Percentiles rank a stretch among this genome's conserved stretches.
Evolutionary conservation across 2,329 filamentous ascomycete genomes (phyloP).

Genomic region (Phialocephala subalpina): DNA sequence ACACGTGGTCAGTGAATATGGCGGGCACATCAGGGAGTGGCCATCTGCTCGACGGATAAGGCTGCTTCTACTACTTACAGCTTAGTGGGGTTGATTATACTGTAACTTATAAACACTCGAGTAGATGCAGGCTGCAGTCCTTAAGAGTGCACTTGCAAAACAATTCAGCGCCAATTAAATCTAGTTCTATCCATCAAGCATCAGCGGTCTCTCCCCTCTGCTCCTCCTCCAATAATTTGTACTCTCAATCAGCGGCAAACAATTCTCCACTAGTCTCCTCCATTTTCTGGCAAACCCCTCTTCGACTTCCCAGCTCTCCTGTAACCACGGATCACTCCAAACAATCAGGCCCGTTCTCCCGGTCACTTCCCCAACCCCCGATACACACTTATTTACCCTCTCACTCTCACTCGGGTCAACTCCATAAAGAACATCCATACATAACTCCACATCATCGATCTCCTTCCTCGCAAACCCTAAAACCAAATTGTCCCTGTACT

Average conservation of each 20-base stretch:
- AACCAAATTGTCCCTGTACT: slow-evolving; percentile 51
- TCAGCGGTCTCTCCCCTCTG: slow-evolving; percentile 35
- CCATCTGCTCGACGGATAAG: neutral
- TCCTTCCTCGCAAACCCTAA: slow-evolving; percentile 40
- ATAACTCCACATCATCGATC: slow-evolving; percentile 47
- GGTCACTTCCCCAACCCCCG: neutral
- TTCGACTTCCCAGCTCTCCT: slow-evolving; percentile 56
- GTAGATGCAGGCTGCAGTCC: neutral
- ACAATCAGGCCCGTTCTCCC: slow-evolving; percentile 50
- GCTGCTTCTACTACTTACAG: neutral
- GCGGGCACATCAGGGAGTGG: neutral
- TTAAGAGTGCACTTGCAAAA: neutral
- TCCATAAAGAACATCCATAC: slow-evolving; percentile 47
- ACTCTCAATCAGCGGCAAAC: slow-evolving; percentile 47
- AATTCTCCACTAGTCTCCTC: slow-evolving; percentile 49
- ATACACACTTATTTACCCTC: neutral
- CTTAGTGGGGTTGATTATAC: neutral
- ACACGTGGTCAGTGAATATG: neutral
- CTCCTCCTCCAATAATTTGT: slow-evolving; percentile 48
- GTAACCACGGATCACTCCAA: slow-evolving; percentile 57
- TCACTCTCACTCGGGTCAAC: slow-evolving; percentile 19
- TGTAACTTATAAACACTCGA: neutral
- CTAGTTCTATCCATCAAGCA: slow-evolving; percentile 8
- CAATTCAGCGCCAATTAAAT: neutral
- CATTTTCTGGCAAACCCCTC: slow-evolving; percentile 55